Percentiles rank a stretch among this genome's conserved stretches.
Evolutionary conservation across 2,329 filamentous ascomycete species (phyloP).

Genomic region (Ceratocystis cacaofunesta): DNA sequence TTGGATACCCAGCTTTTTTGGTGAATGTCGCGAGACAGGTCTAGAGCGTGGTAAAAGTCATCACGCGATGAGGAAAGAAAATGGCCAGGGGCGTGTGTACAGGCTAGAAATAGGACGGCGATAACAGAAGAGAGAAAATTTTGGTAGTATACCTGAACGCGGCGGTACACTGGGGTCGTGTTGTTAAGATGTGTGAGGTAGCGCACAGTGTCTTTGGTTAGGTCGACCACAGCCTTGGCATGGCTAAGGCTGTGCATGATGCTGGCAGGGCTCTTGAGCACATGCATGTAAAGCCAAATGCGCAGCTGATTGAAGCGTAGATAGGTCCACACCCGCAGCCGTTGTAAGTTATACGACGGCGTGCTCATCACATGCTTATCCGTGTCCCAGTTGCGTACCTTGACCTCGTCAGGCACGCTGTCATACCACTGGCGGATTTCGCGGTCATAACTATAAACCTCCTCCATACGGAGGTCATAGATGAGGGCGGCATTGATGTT

Average conservation of each 20-base stretch:
- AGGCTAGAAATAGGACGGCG: slow-evolving; percentile 61
- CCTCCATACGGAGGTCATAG: slow-evolving; percentile 51
- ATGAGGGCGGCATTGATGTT: slow-evolving; percentile 47
- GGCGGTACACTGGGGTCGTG: slow-evolving; percentile 55
- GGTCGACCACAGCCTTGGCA: slow-evolving; percentile 58
- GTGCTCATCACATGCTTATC: slow-evolving; percentile 38
- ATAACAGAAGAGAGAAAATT: slow-evolving; percentile 65
- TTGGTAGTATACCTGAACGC: slow-evolving; percentile 63
- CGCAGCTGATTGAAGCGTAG: slow-evolving; percentile 80
- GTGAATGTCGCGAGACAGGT: slow-evolving; percentile 58
- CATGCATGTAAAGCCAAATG: slow-evolving; percentile 74
- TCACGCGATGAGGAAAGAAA: slow-evolving; percentile 55
- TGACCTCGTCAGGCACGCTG: slow-evolving; percentile 47
- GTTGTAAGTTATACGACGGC: slow-evolving; percentile 50
- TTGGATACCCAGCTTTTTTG: slow-evolving; percentile 57
- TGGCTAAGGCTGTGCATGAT: slow-evolving; percentile 63
- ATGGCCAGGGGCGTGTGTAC: slow-evolving; percentile 56
- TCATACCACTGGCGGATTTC: slow-evolving; percentile 82
- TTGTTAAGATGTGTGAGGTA: slow-evolving; percentile 57
- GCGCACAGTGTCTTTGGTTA: slow-evolving; percentile 63
- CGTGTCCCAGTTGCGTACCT: slow-evolving; percentile 44
- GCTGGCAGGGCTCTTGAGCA: slow-evolving; percentile 69
- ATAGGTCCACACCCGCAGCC: slow-evolving; percentile 71
- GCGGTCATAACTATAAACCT: slow-evolving; percentile 67
- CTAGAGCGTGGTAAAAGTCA: slow-evolving; percentile 66